phyloP scores from a whole-genome alignment of 2,329 filamentous ascomycete species.

The Fusarium sterilihyphosum region DNA sequence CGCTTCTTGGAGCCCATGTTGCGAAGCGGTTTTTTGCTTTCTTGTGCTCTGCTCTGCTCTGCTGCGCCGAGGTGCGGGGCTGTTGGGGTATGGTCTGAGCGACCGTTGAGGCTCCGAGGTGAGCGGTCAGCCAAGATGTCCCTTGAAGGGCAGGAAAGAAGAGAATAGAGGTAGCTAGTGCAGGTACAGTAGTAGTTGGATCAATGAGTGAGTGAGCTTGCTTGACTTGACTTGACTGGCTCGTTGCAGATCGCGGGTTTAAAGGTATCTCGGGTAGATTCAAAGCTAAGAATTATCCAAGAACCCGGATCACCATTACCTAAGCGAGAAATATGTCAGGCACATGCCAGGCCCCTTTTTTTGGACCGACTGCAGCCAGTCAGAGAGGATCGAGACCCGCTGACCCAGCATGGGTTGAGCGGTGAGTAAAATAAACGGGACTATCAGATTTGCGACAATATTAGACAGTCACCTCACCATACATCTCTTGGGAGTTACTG shows the following conservation, averaged over 20 bases:
- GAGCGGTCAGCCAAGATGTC: neutral
- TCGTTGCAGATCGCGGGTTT: slow-evolving; percentile 29
- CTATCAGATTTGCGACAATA: neutral
- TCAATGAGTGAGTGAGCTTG: slow-evolving; percentile 1
- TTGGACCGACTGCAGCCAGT: neutral
- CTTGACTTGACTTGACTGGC: slow-evolving; percentile 10
- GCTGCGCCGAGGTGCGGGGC: slow-evolving; percentile 23
- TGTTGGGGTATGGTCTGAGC: slow-evolving; percentile 5
- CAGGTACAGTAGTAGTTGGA: neutral
- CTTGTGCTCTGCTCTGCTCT: neutral
- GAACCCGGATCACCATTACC: slow-evolving; percentile 24
- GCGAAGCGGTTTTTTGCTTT: slow-evolving; percentile 14
- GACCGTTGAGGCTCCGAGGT: neutral
- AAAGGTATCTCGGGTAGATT: slow-evolving; percentile 34
- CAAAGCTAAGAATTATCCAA: slow-evolving; percentile 27
- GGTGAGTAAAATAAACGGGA: slow-evolving; percentile 31
- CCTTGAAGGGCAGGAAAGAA: neutral
- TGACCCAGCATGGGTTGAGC: slow-evolving; percentile 14
- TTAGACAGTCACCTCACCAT: rapidly evolving
- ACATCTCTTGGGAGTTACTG: rapidly evolving
- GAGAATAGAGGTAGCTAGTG: slow-evolving; percentile 4
- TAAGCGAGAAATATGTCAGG: slow-evolving; percentile 15
- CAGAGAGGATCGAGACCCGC: neutral
- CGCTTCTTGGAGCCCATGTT: slow-evolving; percentile 13
- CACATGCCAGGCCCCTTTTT: neutral